Evolutionary conservation across 2,329 filamentous ascomycete genomes (phyloP).

Genomic region (Paraphaeosphaeria sporulosa): DNA sequence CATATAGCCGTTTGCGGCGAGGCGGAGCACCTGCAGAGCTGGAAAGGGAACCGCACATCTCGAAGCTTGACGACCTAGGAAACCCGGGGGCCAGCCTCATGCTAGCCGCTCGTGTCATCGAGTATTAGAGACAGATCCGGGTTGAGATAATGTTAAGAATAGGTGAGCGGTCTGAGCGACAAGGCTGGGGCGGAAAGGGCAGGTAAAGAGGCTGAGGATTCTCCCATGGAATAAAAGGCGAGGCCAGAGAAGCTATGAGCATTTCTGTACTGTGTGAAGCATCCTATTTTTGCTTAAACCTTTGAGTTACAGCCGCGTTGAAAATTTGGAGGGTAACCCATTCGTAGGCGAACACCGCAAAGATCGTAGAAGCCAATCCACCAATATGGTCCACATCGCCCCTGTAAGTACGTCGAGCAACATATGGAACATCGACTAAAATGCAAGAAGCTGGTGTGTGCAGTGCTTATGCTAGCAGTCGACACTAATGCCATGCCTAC

Average conservation of each 20-base stretch:
- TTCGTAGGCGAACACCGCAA: no score
- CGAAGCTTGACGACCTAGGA: background rate
- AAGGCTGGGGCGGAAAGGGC: background rate
- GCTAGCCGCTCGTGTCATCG: background rate
- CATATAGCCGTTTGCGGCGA: background rate
- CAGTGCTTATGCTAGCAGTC: background rate
- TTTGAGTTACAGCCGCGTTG: no score
- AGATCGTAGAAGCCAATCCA: background rate
- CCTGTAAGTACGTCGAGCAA: background rate
- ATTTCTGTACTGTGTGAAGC: no score
- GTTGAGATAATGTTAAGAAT: background rate
- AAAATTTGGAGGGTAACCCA: no score
- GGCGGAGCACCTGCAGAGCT: background rate
- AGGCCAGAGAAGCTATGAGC: no score
- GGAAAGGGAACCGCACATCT: no score
- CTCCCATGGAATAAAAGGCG: no score
- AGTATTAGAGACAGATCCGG: background rate
- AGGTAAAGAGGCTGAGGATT: no score
- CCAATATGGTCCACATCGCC: background rate
- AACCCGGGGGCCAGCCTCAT: background rate
- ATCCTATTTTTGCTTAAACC: no score
- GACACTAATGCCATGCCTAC: background rate
- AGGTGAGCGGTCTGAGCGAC: background rate
- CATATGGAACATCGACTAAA: background rate
- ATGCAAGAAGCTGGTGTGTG: background rate